Conservation (phyloP, 306 rosid species). For the Lathyrus oleraceus region DNA sequence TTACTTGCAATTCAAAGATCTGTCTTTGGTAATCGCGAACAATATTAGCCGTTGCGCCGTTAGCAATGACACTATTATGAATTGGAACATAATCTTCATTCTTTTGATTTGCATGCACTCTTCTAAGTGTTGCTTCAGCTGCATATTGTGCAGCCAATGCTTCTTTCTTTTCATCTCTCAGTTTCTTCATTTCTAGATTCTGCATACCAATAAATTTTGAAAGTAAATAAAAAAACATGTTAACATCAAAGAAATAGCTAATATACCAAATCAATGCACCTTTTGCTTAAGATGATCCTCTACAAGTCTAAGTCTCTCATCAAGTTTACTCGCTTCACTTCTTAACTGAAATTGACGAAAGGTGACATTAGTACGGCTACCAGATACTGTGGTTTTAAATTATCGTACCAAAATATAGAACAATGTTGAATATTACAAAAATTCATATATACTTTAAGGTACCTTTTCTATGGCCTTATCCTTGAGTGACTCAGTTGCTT, state of each 20-base stretch:
- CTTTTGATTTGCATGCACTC: slow-evolving; percentile 71
- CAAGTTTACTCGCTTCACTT: slow-evolving; percentile 53
- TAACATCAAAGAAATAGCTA: slow-evolving; percentile 31
- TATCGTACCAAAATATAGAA: too few relatives aligned
- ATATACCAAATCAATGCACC: slow-evolving; percentile 46
- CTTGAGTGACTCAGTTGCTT: slow-evolving; percentile 61
- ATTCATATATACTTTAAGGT: neutral
- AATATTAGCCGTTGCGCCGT: slow-evolving; percentile 70
- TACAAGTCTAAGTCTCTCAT: slow-evolving; percentile 55
- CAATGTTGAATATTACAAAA: neutral
- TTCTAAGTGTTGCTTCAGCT: slow-evolving; percentile 84
- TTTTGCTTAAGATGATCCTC: slow-evolving; percentile 69
- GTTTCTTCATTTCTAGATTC: slow-evolving; percentile 80
- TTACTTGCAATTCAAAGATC: slow-evolving; percentile 61
- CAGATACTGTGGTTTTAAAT: neutral
- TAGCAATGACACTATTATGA: slow-evolving; percentile 51
- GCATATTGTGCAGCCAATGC: slow-evolving; percentile 86
- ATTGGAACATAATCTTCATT: slow-evolving; percentile 61
- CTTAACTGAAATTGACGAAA: slow-evolving; percentile 51
- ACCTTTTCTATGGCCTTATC: slow-evolving; percentile 91
- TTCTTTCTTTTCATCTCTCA: slow-evolving; percentile 67
- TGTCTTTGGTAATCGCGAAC: slow-evolving; percentile 71
- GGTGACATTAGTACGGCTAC: neutral
- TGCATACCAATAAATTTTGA: slow-evolving; percentile 43
- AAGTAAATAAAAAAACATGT: neutral